Evolutionary conservation across 805 yeast genomes (phyloP).

Genomic region (Hanseniaspora vineae): DNA sequence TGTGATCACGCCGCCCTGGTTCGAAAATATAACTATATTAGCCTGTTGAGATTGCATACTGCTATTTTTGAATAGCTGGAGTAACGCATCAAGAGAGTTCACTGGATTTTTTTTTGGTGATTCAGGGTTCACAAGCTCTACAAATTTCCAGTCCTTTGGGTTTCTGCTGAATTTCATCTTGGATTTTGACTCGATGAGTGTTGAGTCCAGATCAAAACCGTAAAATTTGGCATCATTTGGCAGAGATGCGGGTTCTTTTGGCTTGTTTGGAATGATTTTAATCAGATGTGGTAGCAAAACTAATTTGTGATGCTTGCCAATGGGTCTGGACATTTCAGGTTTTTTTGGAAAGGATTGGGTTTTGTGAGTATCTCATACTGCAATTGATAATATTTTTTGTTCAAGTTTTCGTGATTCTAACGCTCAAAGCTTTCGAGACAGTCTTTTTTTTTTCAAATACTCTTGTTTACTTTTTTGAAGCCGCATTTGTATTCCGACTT

Average conservation of each 20-base stretch:
- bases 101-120: slow-evolving; percentile 6
- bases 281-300: slow-evolving; percentile 32
- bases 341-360: neutral
- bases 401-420: too few species aligned
- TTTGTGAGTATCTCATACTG: too few species aligned
- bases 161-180: slow-evolving; percentile 44
- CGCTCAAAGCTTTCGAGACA: too few species aligned
- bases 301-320: slow-evolving; percentile 17
- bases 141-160: slow-evolving; percentile 66
- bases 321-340: slow-evolving; percentile 1
- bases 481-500: neutral
- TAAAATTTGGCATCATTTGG: slow-evolving; percentile 31
- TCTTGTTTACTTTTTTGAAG: neutral
- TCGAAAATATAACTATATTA: slow-evolving; percentile 61
- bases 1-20: slow-evolving; percentile 53
- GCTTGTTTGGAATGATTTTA: slow-evolving; percentile 25
- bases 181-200: slow-evolving; percentile 54
- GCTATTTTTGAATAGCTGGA: slow-evolving; percentile 6
- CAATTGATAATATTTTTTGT: too few species aligned
- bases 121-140: slow-evolving; percentile 25
- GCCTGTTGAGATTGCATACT: slow-evolving; percentile 13
- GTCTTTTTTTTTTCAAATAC: neutral
- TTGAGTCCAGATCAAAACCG: slow-evolving; percentile 79
- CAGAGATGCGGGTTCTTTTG: neutral
- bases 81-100: slow-evolving; percentile 11